Evolutionary conservation across 495 filamentous ascomycete genomes (phyloP).

Genomic region (Penicillium pancosmium): DNA sequence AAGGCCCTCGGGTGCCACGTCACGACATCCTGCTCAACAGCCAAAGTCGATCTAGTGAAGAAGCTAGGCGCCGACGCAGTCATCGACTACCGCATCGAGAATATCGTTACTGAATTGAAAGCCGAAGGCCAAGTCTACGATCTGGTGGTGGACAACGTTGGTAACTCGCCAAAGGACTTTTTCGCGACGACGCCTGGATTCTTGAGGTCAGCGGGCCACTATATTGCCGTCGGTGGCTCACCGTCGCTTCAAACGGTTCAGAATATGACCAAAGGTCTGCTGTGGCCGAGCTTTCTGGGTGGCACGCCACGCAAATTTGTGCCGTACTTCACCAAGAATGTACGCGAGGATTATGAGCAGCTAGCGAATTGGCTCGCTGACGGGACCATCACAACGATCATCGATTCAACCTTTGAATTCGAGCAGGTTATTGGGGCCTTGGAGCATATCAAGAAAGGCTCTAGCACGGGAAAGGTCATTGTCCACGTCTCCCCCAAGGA

Average conservation of each 20-base stretch:
- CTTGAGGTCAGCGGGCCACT: neutral
- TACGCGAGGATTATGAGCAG: constrained; percentile 50
- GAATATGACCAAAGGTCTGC: constrained; percentile 28
- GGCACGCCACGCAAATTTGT: constrained; percentile 61
- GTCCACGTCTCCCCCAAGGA: constrained; percentile 46
- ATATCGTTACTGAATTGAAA: constrained; percentile 50
- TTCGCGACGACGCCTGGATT: neutral
- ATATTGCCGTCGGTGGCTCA: constrained; percentile 32
- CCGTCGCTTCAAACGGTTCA: constrained; percentile 42
- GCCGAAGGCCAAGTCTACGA: constrained; percentile 53
- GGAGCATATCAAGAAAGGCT: constrained; percentile 55
- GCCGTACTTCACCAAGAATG: constrained; percentile 42
- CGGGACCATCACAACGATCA: constrained; percentile 60
- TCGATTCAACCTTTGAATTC: constrained; percentile 63
- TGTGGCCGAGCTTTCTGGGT: constrained; percentile 60
- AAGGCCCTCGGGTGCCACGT: constrained; percentile 64
- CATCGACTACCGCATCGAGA: constrained; percentile 60
- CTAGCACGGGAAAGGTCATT: constrained; percentile 68
- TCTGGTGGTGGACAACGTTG: constrained; percentile 65
- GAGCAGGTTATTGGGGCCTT: constrained; percentile 64
- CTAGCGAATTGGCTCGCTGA: constrained; percentile 61
- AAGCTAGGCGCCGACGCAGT: constrained; percentile 66
- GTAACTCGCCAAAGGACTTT: constrained; percentile 26
- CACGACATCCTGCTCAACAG: constrained; percentile 55
- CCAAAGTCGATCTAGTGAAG: constrained; percentile 57